Evolutionary conservation across 2,329 filamentous ascomycete genomes (phyloP).

Genomic region (Penicillium hesseltinei): DNA sequence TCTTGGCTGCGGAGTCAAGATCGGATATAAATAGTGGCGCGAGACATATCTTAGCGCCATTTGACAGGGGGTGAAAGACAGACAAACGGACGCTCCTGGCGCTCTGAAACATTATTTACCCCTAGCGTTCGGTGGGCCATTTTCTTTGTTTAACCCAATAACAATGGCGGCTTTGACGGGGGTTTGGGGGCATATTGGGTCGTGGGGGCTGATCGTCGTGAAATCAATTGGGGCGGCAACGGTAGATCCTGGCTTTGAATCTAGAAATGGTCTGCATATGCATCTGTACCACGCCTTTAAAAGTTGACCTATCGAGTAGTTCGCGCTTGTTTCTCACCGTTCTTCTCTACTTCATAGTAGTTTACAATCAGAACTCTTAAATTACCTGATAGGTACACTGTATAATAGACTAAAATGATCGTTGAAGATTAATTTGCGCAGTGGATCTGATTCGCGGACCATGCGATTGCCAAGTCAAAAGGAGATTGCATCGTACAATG

Average conservation of each 20-base stretch:
- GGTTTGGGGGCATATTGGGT: conserved; percentile 10
- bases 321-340: conserved; percentile 1
- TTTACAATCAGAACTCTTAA: background rate
- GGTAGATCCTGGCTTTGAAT: conserved; percentile 17
- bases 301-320: background rate
- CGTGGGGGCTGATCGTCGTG: conserved; percentile 19
- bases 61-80: conserved; percentile 5
- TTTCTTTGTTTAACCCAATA: conserved; percentile 16
- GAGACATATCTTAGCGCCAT: conserved; percentile 15
- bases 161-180: conserved; percentile 11
- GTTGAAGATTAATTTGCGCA: conserved; percentile 5
- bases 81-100: conserved; percentile 7
- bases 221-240: conserved; percentile 21
- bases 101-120: conserved; percentile 18
- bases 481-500: background rate
- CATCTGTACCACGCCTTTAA: background rate
- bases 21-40: conserved; percentile 26
- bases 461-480: conserved; percentile 13
- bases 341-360: background rate
- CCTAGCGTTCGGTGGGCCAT: conserved; percentile 17
- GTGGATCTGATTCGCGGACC: conserved; percentile 17
- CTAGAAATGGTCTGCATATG: conserved; percentile 8
- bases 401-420: background rate
- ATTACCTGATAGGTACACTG: background rate
- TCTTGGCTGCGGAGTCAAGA: conserved; percentile 17